Base-by-base conservation (phyloP, 106 monocot species). In the Cymbidium sinense region DNA sequence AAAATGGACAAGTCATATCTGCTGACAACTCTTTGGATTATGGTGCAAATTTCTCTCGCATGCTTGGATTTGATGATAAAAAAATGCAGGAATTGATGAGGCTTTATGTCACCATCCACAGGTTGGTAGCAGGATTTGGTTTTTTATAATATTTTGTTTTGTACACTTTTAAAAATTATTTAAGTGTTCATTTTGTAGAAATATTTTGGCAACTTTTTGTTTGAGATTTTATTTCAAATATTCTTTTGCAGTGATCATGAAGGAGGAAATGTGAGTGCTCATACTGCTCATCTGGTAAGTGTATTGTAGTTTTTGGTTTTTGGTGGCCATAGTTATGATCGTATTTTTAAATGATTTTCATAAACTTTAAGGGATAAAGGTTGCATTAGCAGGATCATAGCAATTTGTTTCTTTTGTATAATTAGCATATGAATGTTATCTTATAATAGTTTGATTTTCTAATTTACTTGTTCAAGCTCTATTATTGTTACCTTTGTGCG, bases 221-320 rank as follows among this genome's bases (percentile, higher is more conserved):
- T 54, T 76, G 5, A 77, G 21, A 35, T 75, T 78, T 78, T 12
- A 5, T 4, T 86, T 54, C 4, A 36, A 71, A 79, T 85, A 17
- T 41, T 80, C n/a, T 65, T 78, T 35, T 85, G 34, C 81, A 98
- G 98, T 84, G 98, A 98, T 83, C 98, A 98, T 83, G 98, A 98
- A 87, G 98, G 98, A 43, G 98, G 98, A 34, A 98, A 98, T 92
- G 98, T 98, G 75, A 98, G 98, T 79, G 89, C 98, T 67, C 98
- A 98, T 64, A 98, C 98, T 80, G 98, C 86, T 83, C 98, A 98
- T 84, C 85, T 98, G 86, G 98, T 98, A 90, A 93, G 35, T 33
- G 71, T 33, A 3, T 51, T 52, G 18, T 19, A 18, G 31, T 78
- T 78, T 69, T 55, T 21, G 29, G 35, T 70, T 54, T 76, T 25